Evolutionary conservation across 2,329 filamentous ascomycete genomes (phyloP).

Genomic region (Setomelanomma holmii): DNA sequence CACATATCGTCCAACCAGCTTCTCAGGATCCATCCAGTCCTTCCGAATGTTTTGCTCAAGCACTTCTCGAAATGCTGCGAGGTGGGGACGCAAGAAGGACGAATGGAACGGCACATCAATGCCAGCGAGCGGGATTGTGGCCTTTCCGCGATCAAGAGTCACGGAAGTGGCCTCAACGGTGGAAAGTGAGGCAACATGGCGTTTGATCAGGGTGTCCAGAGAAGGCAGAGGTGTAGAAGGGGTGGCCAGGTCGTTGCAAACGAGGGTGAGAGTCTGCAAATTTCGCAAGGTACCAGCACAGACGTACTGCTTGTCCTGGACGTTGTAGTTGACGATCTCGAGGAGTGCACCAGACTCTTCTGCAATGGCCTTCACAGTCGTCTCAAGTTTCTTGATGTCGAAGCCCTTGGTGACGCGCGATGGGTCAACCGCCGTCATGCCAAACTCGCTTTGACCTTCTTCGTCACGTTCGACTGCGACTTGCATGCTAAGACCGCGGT

Average conservation of each 20-base stretch:
- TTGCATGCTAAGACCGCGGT: conserved; percentile 28
- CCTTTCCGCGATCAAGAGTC: conserved; percentile 24
- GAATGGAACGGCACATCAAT: conserved; percentile 47
- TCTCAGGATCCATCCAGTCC: conserved; percentile 16
- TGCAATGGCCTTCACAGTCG: conserved; percentile 30
- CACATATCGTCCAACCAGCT: conserved; percentile 21
- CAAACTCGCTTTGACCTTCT: conserved; percentile 16
- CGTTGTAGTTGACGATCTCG: conserved; percentile 33
- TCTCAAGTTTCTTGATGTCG: conserved; percentile 28
- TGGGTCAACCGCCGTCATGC: conserved; percentile 29
- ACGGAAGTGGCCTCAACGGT: background rate
- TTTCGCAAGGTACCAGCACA: conserved; percentile 42
- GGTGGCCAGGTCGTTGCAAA: conserved; percentile 13
- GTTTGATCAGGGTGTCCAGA: conserved; percentile 4
- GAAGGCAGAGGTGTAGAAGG: background rate
- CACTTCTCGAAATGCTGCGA: conserved; percentile 26
- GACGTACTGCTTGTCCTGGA: conserved; percentile 33
- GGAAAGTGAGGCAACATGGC: background rate
- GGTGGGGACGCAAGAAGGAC: conserved; percentile 24
- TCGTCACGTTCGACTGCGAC: conserved; percentile 22
- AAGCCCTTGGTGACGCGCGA: conserved; percentile 22
- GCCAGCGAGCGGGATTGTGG: conserved; percentile 40
- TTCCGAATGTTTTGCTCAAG: conserved; percentile 22
- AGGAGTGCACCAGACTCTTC: conserved; percentile 8
- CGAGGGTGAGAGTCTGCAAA: conserved; percentile 15